These are phyloP conservation scores for Crepidotus sp. DNA, from an alignment of 1,284 basidiomycete species.

Conservation along the genomic window DNA sequence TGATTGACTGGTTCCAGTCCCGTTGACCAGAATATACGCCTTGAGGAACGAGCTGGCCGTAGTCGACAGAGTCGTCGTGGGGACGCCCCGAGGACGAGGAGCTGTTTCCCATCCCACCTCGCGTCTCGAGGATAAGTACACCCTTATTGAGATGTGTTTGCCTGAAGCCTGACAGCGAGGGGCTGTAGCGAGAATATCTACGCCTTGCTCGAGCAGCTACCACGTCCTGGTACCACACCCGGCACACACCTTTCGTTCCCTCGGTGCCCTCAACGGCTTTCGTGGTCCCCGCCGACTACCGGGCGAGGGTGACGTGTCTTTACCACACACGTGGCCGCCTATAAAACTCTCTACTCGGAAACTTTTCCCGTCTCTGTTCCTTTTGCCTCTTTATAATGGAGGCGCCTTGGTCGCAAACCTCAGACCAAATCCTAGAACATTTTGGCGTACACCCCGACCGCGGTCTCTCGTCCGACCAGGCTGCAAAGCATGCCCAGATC, in stretches of 20 bases:
- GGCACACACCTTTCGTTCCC: no score
- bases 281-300: no score
- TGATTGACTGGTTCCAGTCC: constrained; percentile 87
- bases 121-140: neutral
- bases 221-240: no score
- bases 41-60: constrained; percentile 79
- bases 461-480: constrained; percentile 56
- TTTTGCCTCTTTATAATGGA: constrained; percentile 43
- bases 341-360: constrained; percentile 10
- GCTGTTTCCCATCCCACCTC: constrained; percentile 60
- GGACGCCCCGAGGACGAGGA: constrained; percentile 61
- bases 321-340: constrained; percentile 14
- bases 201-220: no score
- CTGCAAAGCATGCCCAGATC: constrained; percentile 60
- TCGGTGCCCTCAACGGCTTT: no score
- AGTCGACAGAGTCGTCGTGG: constrained; percentile 73
- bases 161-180: no score
- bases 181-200: no score
- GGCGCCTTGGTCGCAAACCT: constrained; percentile 59
- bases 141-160: no score
- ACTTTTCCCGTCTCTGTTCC: constrained; percentile 19
- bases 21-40: constrained; percentile 81
- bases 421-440: constrained; percentile 55
- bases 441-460: constrained; percentile 48
- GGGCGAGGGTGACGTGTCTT: constrained; percentile 15